A percentile compares a stretch with the other conserved stretches of the same genome.
Evolutionary conservation across 78 protist species (phyloP).

Genomic region (Chrysochromulina parva): DNA sequence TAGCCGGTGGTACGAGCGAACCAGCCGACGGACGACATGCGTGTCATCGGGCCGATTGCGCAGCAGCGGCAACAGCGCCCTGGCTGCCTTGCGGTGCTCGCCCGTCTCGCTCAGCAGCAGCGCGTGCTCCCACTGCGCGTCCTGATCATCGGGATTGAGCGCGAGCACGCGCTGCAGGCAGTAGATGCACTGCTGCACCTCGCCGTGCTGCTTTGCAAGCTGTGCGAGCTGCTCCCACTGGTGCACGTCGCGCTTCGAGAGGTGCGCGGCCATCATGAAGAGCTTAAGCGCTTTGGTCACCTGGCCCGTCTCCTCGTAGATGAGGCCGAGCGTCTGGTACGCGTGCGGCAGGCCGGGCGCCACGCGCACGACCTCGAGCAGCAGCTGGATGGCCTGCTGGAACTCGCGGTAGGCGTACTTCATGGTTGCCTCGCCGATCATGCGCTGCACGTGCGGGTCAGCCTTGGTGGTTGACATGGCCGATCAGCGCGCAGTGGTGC

Average conservation of each 20-base stretch:
- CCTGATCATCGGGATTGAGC: background rate
- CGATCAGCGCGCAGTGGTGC: too few relatives aligned
- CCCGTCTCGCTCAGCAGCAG: background rate
- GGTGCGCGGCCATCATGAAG: background rate
- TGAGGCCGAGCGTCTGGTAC: conserved; percentile 22
- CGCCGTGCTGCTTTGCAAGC: background rate
- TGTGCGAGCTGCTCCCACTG: background rate
- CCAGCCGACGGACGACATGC: background rate
- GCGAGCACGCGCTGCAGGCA: background rate
- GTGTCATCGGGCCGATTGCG: background rate
- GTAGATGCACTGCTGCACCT: background rate
- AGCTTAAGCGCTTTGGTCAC: background rate
- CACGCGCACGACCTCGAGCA: background rate
- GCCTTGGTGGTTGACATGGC: too few relatives aligned
- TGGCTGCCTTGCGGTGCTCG: background rate
- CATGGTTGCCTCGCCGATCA: conserved; percentile 6
- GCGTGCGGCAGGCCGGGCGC: background rate
- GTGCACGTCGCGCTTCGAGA: background rate
- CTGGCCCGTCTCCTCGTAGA: background rate
- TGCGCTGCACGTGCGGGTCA: background rate
- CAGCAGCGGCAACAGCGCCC: background rate
- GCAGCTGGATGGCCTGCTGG: background rate
- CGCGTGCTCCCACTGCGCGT: background rate
- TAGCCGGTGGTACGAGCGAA: background rate
- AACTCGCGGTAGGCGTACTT: background rate